Percentiles rank a stretch among this genome's conserved stretches.
Evolutionary conservation across 2,329 filamentous ascomycete species (phyloP).

Genomic region (Grosmannia serpens): DNA sequence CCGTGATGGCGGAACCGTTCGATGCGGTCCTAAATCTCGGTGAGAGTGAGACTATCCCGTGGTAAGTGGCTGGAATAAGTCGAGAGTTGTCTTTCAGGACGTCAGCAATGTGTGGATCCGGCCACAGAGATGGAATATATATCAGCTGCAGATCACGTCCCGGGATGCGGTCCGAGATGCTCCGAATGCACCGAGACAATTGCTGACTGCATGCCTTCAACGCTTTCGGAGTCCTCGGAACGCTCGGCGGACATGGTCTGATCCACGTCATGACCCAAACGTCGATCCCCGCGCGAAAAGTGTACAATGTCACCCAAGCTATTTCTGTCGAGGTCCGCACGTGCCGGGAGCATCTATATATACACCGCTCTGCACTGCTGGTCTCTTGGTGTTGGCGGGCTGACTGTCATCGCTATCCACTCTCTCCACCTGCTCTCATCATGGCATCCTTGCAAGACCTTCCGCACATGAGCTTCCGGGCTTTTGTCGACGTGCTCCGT

Average conservation of each 20-base stretch:
- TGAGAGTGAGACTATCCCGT: too few species aligned
- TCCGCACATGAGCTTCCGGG: slow-evolving; percentile 26
- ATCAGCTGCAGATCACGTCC: not conserved
- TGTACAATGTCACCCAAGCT: too few species aligned
- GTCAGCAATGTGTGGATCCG: not conserved
- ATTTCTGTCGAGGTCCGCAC: not conserved
- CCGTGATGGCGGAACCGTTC: too few species aligned
- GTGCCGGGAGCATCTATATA: not conserved
- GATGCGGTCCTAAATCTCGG: too few species aligned
- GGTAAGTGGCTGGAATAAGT: too few species aligned
- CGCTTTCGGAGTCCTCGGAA: not conserved
- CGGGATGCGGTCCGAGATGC: not conserved
- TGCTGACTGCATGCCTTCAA: not conserved
- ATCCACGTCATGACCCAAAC: not conserved
- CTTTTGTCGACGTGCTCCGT: slow-evolving; percentile 31
- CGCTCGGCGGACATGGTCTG: not conserved
- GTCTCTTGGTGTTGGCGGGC: not conserved
- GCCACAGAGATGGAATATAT: not conserved
- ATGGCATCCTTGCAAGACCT: not conserved
- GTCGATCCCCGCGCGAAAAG: too few species aligned
- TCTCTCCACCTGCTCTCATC: not conserved
- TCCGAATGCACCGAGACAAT: not conserved
- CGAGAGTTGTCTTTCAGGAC: too few species aligned
- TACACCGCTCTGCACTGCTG: not conserved
- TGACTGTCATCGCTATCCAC: not conserved